Percentiles rank a stretch among this genome's conserved stretches.
Conservation (phyloP, 2,329 filamentous ascomycete species). For the Thielaviopsis punctulata region DNA sequence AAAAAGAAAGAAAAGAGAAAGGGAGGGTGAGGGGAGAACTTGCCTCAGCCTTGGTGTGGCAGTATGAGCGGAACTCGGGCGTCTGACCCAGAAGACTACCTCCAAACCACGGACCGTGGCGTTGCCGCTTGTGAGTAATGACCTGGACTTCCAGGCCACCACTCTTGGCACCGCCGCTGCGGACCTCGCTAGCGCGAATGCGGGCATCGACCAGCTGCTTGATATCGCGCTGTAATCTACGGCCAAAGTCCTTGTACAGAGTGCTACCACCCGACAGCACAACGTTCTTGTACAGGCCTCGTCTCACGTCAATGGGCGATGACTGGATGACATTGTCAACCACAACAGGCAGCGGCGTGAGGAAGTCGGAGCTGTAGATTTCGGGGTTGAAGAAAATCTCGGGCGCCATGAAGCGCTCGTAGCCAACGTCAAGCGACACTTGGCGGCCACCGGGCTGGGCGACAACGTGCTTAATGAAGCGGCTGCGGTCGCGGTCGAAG, state of each 20-base stretch:
- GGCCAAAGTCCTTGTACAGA: conserved; percentile 95
- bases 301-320: conserved; percentile 89
- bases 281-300: conserved; percentile 99
- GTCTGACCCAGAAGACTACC: conserved; percentile 92
- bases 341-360: conserved; percentile 83
- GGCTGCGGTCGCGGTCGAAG: conserved; percentile 81
- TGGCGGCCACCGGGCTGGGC: conserved; percentile 71
- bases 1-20: too few relatives aligned
- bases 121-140: conserved; percentile 91
- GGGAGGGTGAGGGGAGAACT: too few relatives aligned
- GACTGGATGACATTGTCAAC: conserved; percentile 96
- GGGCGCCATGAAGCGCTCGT: conserved; percentile 92
- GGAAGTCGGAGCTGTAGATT: conserved; percentile 97
- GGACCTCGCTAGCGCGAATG: conserved; percentile 79
- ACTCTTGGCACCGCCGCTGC: conserved; percentile 80
- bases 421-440: conserved; percentile 80
- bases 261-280: conserved; percentile 94
- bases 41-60: conserved; percentile 75
- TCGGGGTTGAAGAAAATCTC: conserved; percentile 99
- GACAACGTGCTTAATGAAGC: conserved; percentile 81
- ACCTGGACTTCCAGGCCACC: conserved; percentile 94
- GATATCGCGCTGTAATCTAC: conserved; percentile 90
- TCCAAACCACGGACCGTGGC: conserved; percentile 96
- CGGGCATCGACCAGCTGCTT: conserved; percentile 86
- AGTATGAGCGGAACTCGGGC: conserved; percentile 95